Base-by-base conservation (phyloP, 1,284 basidiomycete genomes). In the Irpex sp. region DNA sequence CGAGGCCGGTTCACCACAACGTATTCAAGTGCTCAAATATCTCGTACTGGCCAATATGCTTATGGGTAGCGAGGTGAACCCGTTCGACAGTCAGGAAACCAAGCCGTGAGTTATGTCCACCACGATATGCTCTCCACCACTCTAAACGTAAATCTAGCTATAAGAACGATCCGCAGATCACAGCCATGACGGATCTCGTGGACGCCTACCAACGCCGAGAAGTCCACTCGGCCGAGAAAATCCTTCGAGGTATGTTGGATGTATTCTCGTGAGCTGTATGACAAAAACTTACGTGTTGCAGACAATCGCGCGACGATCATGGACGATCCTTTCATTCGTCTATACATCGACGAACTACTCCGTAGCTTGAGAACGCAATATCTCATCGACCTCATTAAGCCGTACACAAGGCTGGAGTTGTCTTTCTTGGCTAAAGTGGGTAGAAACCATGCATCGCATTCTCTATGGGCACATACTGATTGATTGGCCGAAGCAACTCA, bases 61-160 rank as follows among this genome's bases (percentile, higher is more conserved):
- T 64, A 98, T 94, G 70, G 97, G 96, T 55, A 97, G 93, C 72
- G 95, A 97, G 72, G 97, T 99, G 78, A 98, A 99, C 75, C 97
- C 97, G 0, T 99, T 99, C 74, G 97, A 99, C 78, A 97, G 94
- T 71, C 97, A 99, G 77, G 97, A 99, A 79, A 99, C 97, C 5
- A 99, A 99, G 74, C 97, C 97, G 84, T 95, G 67, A 70, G 87
- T 79, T 1, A 4, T 37, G 58, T 40, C 4, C 1, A 40, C 3
- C 56, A 4, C 13, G 40, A 13, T 40, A 44, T 47, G 37, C 48
- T 47, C 15, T 4, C 49, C 13, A 15, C 8, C 9, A 17, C 21
- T 4, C 26, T 26, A 60, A 48, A 58, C 44, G 17, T 13, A 4
- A 37, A 11, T 37, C 17, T 44, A 95, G 93, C 63, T 99, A 99